Evolutionary conservation across 2,329 filamentous ascomycete genomes (phyloP).

Genomic region (Calonectria naviculata): DNA sequence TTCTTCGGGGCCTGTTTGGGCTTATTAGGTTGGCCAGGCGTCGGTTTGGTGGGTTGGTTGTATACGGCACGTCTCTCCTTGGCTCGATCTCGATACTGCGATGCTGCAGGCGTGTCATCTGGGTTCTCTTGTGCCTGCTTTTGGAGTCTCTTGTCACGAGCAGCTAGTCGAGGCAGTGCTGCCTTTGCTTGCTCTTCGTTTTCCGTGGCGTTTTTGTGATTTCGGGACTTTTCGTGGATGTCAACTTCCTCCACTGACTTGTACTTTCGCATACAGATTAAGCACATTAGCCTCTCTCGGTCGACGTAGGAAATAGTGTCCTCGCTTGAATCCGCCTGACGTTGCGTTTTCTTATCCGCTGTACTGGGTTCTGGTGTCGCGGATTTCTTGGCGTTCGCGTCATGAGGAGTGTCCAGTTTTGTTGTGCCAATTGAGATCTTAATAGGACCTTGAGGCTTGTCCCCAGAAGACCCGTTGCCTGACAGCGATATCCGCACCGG

Average conservation of each 20-base stretch:
- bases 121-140: constrained; percentile 43
- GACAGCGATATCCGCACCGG: constrained; percentile 35
- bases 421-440: constrained; percentile 47
- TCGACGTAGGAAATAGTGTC: constrained; percentile 66
- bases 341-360: constrained; percentile 2
- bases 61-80: constrained; percentile 73
- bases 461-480: constrained; percentile 20
- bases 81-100: constrained; percentile 73
- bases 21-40: constrained; percentile 49
- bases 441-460: constrained; percentile 39
- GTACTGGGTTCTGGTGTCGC: constrained; percentile 20
- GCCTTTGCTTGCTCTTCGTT: constrained; percentile 61
- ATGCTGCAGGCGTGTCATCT: constrained; percentile 37
- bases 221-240: constrained; percentile 55
- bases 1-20: constrained; percentile 35
- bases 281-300: constrained; percentile 57
- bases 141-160: constrained; percentile 49
- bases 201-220: constrained; percentile 53
- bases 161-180: constrained; percentile 53
- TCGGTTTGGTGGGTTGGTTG: constrained; percentile 68
- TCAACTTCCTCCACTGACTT: constrained; percentile 55
- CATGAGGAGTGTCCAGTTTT: constrained; percentile 28
- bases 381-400: constrained; percentile 18
- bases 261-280: constrained; percentile 60
- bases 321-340: constrained; percentile 11